Percentiles rank a stretch among this genome's conserved stretches.
phyloP scores from a whole-genome alignment of 73 alveolate species.

The Paramecium sexaurelia region DNA sequence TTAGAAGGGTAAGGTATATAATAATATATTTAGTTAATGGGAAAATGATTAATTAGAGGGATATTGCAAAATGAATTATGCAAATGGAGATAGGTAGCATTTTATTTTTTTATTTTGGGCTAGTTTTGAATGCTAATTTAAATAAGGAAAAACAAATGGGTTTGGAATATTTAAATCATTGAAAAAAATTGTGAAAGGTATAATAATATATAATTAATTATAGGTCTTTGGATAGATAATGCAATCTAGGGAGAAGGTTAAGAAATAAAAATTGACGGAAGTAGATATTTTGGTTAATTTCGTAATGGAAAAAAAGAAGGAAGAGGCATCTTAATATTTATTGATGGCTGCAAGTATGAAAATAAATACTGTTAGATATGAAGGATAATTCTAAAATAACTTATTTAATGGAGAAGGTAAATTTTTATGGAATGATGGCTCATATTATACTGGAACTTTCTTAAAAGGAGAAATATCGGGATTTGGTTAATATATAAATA shows the following conservation, averaged over 20 bases:
- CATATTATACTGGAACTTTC: neutral
- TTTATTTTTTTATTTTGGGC: neutral
- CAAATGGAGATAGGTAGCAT: conserved; percentile 15
- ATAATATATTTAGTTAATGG: neutral
- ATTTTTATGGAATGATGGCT: conserved; percentile 5
- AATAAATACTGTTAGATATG: neutral
- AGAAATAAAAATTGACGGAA: conserved; percentile 1
- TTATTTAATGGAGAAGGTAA: neutral
- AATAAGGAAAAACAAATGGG: neutral
- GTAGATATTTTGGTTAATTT: conserved; percentile 19
- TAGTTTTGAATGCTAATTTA: conserved; percentile 41
- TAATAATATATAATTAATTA: neutral
- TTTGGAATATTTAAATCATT: conserved; percentile 11
- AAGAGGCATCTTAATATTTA: neutral
- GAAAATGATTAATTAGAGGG: conserved; percentile 29
- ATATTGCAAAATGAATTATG: neutral
- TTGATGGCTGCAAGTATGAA: neutral
- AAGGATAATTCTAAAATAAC: neutral
- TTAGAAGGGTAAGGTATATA: neutral
- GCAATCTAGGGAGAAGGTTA: neutral
- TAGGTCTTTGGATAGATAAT: conserved; percentile 12
- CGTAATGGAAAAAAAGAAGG: conserved; percentile 16
- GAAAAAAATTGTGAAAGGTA: conserved; percentile 3
- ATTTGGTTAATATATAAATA: neutral
- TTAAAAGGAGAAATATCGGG: neutral